Conservation (phyloP, 2,329 filamentous ascomycete species). For the Massarina eburnea region DNA sequence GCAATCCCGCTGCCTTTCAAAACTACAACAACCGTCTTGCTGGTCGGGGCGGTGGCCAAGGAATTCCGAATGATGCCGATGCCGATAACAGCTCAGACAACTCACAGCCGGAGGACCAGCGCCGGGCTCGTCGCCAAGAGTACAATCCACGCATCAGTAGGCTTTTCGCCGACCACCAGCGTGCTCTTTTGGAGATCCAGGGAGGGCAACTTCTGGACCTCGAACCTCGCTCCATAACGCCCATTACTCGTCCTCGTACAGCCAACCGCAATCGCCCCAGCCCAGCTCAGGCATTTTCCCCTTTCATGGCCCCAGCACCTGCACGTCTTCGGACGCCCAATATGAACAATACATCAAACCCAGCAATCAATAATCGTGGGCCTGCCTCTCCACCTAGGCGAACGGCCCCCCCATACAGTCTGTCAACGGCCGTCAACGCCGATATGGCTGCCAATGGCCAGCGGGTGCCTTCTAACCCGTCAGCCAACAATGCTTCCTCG, state of each 20-base stretch:
- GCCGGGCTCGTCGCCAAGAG: constrained; percentile 33
- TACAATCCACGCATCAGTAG: constrained; percentile 46
- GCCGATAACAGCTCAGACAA: constrained; percentile 44
- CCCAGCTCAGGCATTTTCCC: constrained; percentile 39
- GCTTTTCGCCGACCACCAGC: constrained; percentile 46
- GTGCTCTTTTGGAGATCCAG: constrained; percentile 39
- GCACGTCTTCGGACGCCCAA: constrained; percentile 37
- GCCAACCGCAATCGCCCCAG: constrained; percentile 43
- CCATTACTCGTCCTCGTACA: constrained; percentile 42
- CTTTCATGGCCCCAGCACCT: constrained; percentile 33
- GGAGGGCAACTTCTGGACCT: constrained; percentile 37
- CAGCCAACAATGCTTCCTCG: constrained; percentile 32
- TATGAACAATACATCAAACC: constrained; percentile 33
- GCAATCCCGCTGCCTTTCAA: constrained; percentile 25
- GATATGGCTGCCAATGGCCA: constrained; percentile 21
- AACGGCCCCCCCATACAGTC: constrained; percentile 22
- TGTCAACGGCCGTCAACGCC: constrained; percentile 15
- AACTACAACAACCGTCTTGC: constrained; percentile 26
- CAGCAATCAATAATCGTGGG: constrained; percentile 21
- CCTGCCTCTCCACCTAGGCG: constrained; percentile 36
- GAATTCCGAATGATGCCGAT: constrained; percentile 33
- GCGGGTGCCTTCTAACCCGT: constrained; percentile 30
- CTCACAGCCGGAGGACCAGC: constrained; percentile 33
- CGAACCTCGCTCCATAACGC: constrained; percentile 41
- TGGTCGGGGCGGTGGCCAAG: constrained; percentile 25